A percentile compares a stretch with the other conserved stretches of the same genome.
phyloP scores from a whole-genome alignment of 805 yeast species.

The Komagataella pseudopastoris region DNA sequence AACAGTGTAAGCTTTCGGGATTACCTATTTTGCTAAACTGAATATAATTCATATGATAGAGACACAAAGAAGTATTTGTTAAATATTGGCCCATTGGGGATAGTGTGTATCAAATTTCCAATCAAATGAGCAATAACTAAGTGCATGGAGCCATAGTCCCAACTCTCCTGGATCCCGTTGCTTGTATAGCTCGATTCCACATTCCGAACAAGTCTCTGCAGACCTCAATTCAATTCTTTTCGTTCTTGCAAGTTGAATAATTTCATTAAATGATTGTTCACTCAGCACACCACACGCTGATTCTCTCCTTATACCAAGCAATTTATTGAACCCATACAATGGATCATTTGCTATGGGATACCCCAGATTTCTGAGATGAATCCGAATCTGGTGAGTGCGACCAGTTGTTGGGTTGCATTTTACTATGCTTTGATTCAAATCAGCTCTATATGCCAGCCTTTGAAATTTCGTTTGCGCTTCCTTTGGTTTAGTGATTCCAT shows the following conservation, averaged over 20 bases:
- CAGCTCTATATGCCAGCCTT: slow-evolving; percentile 15
- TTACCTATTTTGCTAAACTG: slow-evolving; percentile 17
- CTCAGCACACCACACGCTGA: neutral
- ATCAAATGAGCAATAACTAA: slow-evolving; percentile 18
- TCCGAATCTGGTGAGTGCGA: slow-evolving; percentile 42
- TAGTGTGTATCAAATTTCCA: slow-evolving; percentile 25
- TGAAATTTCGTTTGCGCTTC: slow-evolving; percentile 14
- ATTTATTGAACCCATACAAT: slow-evolving; percentile 9
- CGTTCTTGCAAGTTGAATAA: neutral
- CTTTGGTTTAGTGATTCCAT: slow-evolving; percentile 9
- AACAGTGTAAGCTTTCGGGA: neutral
- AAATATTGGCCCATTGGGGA: slow-evolving; percentile 34
- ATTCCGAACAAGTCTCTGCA: slow-evolving; percentile 17
- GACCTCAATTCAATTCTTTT: neutral
- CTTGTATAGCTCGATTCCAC: slow-evolving; percentile 19
- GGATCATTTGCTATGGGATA: slow-evolving; percentile 22
- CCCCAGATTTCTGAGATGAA: slow-evolving; percentile 35
- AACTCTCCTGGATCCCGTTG: slow-evolving; percentile 16
- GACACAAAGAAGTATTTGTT: too few relatives aligned
- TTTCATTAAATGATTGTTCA: neutral
- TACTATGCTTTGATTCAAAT: slow-evolving; percentile 26
- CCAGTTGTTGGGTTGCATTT: slow-evolving; percentile 38
- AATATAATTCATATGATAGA: neutral
- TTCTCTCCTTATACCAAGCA: neutral
- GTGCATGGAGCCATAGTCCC: slow-evolving; percentile 36